A percentile compares a stretch with the other conserved stretches of the same genome.
Evolutionary conservation across 139 green algal genomes (phyloP).

Genomic region (Edaphochlamys debaryana): DNA sequence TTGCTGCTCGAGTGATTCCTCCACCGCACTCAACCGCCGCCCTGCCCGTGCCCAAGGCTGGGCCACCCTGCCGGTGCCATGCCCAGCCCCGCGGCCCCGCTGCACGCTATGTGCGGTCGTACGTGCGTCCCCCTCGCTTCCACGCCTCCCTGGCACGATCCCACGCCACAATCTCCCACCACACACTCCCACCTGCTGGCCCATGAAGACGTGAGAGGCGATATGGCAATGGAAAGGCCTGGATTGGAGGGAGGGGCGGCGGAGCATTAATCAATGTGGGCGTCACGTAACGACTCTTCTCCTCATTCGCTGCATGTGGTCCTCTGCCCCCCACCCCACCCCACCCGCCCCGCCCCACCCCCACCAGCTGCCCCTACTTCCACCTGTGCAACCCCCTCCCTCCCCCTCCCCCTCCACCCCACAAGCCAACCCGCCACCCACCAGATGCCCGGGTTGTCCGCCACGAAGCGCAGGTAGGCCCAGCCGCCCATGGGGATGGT

Average conservation of each 20-base stretch:
- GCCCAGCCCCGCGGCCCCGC: neutral
- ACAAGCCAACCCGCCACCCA: too few species aligned
- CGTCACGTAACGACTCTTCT: too few species aligned
- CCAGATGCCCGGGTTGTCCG: constrained; percentile 40
- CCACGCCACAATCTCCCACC: neutral
- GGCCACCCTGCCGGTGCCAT: too few species aligned
- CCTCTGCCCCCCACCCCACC: too few species aligned
- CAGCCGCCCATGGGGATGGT: constrained; percentile 46
- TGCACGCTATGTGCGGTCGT: neutral
- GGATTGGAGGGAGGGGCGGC: neutral
- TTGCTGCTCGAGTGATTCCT: too few species aligned
- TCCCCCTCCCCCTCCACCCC: too few species aligned
- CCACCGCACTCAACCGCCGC: too few species aligned
- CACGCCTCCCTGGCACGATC: neutral
- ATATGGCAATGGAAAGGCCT: constrained; percentile 77
- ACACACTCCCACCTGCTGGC: constrained; percentile 52
- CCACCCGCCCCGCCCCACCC: too few species aligned
- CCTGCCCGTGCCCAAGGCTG: neutral
- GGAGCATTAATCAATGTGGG: too few species aligned
- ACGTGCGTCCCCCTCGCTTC: neutral
- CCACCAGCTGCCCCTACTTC: too few species aligned
- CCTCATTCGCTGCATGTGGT: too few species aligned
- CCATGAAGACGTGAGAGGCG: constrained; percentile 70
- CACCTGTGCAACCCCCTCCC: too few species aligned
- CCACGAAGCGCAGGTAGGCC: constrained; percentile 38